A percentile compares a stretch with the other conserved stretches of the same genome.
These are phyloP conservation scores for Stemphylium vesicarium DNA, from an alignment of 2,329 filamentous ascomycete genomes.

Conservation along the genomic window DNA sequence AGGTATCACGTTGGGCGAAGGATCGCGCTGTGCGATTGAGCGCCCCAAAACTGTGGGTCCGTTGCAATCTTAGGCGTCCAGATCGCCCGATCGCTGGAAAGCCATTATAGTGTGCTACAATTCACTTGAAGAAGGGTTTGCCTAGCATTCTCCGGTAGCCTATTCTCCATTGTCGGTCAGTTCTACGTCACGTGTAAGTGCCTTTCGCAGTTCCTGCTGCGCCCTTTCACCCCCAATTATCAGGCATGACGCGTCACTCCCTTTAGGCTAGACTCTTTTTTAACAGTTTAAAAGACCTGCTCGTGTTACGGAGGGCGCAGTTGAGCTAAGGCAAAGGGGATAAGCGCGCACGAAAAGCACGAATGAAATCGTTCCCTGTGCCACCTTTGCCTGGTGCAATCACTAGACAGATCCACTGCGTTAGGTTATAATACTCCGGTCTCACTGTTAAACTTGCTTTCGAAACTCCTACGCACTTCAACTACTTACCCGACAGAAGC, in stretches of 20 bases:
- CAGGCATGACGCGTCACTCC: not conserved
- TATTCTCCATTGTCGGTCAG: no score
- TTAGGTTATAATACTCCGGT: not conserved
- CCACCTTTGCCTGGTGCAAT: not conserved
- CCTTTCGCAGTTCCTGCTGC: not conserved
- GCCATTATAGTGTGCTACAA: not conserved
- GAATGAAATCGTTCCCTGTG: not conserved
- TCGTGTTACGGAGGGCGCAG: not conserved
- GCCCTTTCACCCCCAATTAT: not conserved
- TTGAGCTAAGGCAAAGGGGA: not conserved
- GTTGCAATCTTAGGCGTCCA: not conserved
- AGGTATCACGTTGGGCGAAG: conserved; percentile 4
- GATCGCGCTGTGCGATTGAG: conserved; percentile 1
- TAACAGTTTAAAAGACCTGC: no score
- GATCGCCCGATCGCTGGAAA: not conserved
- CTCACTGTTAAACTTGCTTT: not conserved
- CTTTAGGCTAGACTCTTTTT: no score
- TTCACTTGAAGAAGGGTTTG: not conserved
- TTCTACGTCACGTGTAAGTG: not conserved
- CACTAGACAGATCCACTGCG: not conserved
- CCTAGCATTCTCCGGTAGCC: no score
- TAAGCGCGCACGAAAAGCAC: not conserved
- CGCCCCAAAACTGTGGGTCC: not conserved
- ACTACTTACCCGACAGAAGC: no score
- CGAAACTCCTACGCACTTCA: no score